These are phyloP conservation scores for Nadsonia fulvescens DNA, from an alignment of 805 yeast genomes.

Conservation along the genomic window DNA sequence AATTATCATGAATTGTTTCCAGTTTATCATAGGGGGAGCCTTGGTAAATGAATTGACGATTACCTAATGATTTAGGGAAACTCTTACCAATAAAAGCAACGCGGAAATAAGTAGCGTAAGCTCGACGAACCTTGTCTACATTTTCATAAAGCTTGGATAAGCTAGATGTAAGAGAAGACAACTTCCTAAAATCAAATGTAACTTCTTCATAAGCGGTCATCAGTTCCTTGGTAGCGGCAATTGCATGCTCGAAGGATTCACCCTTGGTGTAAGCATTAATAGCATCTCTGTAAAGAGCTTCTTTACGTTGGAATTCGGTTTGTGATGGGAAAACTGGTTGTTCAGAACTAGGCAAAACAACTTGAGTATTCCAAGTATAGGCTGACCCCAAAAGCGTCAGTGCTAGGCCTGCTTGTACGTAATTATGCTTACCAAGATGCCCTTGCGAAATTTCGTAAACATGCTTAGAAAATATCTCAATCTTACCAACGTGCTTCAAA, in stretches of 20 bases:
- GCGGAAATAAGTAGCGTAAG: constrained; percentile 61
- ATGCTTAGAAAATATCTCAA: constrained; percentile 65
- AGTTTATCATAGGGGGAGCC: constrained; percentile 80
- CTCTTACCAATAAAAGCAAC: constrained; percentile 72
- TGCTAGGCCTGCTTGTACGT: constrained; percentile 69
- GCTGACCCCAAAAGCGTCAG: constrained; percentile 63
- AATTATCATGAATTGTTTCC: constrained; percentile 60
- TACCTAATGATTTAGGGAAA: constrained; percentile 61
- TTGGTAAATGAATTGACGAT: constrained; percentile 64
- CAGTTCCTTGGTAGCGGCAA: constrained; percentile 59
- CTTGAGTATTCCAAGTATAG: constrained; percentile 42
- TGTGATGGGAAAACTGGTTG: constrained; percentile 68
- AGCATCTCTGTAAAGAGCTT: constrained; percentile 46
- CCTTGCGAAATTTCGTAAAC: constrained; percentile 56
- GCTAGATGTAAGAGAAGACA: constrained; percentile 51
- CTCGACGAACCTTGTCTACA: constrained; percentile 50
- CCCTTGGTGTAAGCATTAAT: constrained; percentile 57
- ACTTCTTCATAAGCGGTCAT: constrained; percentile 54
- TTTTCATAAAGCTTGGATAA: constrained; percentile 50
- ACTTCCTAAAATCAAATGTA: constrained; percentile 58
- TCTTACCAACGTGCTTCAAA: constrained; percentile 58
- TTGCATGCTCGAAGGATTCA: constrained; percentile 59
- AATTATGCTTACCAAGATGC: constrained; percentile 40
- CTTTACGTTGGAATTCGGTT: constrained; percentile 65
- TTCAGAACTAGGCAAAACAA: constrained; percentile 32